phyloP scores from a whole-genome alignment of 768 basidiomycete genomes.

The Cystofilobasidium bisporidii region DNA sequence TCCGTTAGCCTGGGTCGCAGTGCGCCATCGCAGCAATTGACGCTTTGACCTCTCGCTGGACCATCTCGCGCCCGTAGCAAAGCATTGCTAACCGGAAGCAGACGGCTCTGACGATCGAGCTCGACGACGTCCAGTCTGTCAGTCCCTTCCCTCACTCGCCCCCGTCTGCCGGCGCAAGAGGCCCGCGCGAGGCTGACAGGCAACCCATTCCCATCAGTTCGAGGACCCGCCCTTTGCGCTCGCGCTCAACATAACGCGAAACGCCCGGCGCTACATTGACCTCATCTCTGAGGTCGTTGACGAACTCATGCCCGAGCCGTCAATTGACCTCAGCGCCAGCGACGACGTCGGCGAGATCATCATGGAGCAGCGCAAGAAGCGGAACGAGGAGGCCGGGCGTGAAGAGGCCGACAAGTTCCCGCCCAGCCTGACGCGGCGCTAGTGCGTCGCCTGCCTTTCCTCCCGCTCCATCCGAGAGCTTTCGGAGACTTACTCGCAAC shows the following conservation, averaged over 20 bases:
- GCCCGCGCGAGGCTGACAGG: too few relatives aligned
- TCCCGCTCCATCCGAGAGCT: too few relatives aligned
- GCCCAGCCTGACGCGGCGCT: constrained; percentile 80
- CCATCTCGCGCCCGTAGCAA: constrained; percentile 59
- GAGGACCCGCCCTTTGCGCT: constrained; percentile 26
- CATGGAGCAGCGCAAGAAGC: constrained; percentile 79
- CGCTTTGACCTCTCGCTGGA: background rate
- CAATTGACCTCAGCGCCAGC: constrained; percentile 77
- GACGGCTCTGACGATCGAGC: constrained; percentile 73
- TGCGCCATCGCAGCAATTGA: too few relatives aligned
- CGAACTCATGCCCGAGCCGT: constrained; percentile 75
- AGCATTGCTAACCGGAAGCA: constrained; percentile 84
- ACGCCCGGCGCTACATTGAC: constrained; percentile 79
- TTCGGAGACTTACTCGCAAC: too few relatives aligned
- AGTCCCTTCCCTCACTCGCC: constrained; percentile 29
- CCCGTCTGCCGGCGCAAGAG: background rate
- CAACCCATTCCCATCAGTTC: too few relatives aligned
- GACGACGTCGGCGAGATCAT: constrained; percentile 97
- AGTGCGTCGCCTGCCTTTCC: constrained; percentile 50
- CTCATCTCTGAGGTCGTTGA: constrained; percentile 88
- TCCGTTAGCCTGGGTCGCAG: background rate
- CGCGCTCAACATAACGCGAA: constrained; percentile 65
- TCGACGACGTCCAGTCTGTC: constrained; percentile 76
- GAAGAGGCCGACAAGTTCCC: constrained; percentile 70
- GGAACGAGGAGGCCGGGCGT: constrained; percentile 57